Conservation (phyloP, 805 yeast species). For the Yamadazyma olivae region DNA sequence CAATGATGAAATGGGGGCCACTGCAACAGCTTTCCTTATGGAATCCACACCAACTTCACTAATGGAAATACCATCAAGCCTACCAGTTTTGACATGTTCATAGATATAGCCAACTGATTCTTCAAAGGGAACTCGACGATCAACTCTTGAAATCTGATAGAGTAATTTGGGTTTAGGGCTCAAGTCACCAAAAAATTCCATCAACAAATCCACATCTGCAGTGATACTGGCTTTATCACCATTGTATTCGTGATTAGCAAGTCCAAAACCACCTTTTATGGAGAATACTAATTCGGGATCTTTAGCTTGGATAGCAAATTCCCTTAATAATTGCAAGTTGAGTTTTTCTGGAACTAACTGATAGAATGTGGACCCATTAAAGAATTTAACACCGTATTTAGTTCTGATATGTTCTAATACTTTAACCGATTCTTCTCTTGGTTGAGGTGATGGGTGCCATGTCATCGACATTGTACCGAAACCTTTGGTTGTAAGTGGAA, state of each 20-base stretch:
- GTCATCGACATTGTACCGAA: conserved; percentile 84
- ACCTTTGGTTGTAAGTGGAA: conserved; percentile 36
- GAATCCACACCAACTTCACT: conserved; percentile 70
- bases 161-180: conserved; percentile 36
- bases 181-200: conserved; percentile 20
- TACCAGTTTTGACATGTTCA: conserved; percentile 60
- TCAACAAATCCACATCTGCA: conserved; percentile 45
- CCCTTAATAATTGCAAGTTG: conserved; percentile 55
- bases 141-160: conserved; percentile 75
- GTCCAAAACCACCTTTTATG: conserved; percentile 64
- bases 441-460: conserved; percentile 57
- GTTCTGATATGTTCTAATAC: conserved; percentile 49
- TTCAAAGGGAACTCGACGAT: conserved; percentile 52
- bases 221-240: conserved; percentile 33
- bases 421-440: conserved; percentile 51
- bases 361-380: conserved; percentile 80
- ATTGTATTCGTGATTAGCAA: conserved; percentile 39
- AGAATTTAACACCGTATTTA: conserved; percentile 45
- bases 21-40: conserved; percentile 53
- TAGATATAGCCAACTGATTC: conserved; percentile 55
- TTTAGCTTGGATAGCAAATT: conserved; percentile 52
- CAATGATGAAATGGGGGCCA: conserved; percentile 60
- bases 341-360: conserved; percentile 41
- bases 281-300: conserved; percentile 50
- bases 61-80: conserved; percentile 66